Percentiles rank a stretch among this genome's conserved stretches.
Evolutionary conservation across 768 basidiomycete species (phyloP).

Genomic region (Termitomyces titanicus): DNA sequence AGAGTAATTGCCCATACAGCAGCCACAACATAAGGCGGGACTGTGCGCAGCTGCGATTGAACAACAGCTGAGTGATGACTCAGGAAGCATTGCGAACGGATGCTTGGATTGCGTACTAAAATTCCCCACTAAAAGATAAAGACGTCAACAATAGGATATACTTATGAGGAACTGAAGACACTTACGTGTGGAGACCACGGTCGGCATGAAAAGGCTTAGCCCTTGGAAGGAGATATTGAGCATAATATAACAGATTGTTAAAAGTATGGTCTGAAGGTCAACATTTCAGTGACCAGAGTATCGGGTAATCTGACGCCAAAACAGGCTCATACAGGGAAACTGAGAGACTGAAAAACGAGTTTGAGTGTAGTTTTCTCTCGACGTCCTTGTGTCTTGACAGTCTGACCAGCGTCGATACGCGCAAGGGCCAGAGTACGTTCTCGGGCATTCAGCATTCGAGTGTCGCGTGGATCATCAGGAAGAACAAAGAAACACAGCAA

Average conservation of each 20-base stretch:
- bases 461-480: slow-evolving; percentile 31
- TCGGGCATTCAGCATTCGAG: slow-evolving; percentile 27
- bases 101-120: slow-evolving; percentile 19
- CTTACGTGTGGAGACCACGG: slow-evolving; percentile 42
- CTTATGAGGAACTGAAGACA: background rate
- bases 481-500: slow-evolving; percentile 31
- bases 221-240: slow-evolving; percentile 29
- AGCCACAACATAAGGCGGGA: slow-evolving; percentile 42
- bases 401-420: slow-evolving; percentile 32
- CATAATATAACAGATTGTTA: slow-evolving; percentile 20
- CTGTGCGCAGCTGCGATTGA: slow-evolving; percentile 45
- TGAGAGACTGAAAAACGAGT: slow-evolving; percentile 27
- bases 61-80: slow-evolving; percentile 33
- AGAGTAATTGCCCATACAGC: slow-evolving; percentile 35
- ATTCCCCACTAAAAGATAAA: slow-evolving; percentile 12
- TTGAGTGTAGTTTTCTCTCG: slow-evolving; percentile 27
- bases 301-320: background rate
- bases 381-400: slow-evolving; percentile 21
- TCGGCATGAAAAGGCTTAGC: slow-evolving; percentile 30
- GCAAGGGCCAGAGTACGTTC: slow-evolving; percentile 32
- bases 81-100: background rate
- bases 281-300: background rate
- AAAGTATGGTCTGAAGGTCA: slow-evolving; percentile 16
- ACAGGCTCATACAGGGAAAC: slow-evolving; percentile 23
- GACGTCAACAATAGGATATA: no score